Evolutionary conservation across 1,284 basidiomycete genomes (phyloP).

Genomic region (Irpex lacteus): DNA sequence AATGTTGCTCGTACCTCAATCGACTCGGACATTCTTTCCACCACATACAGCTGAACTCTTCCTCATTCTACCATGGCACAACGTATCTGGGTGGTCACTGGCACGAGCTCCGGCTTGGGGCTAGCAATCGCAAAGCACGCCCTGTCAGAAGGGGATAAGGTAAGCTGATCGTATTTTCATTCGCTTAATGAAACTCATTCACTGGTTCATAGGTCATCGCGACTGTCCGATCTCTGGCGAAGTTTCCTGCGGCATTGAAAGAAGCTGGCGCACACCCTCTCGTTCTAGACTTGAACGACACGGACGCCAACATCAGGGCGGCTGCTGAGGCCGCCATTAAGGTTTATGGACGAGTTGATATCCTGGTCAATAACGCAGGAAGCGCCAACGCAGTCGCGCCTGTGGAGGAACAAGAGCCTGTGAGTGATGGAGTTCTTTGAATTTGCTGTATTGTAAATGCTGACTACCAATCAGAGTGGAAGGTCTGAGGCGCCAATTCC

Average conservation of each 20-base stretch:
- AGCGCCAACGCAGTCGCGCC: conserved; percentile 18
- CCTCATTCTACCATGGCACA: neutral
- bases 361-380: conserved; percentile 27
- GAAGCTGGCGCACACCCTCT: conserved; percentile 14
- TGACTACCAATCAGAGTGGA: conserved; percentile 10
- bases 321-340: conserved; percentile 18
- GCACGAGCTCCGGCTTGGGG: conserved; percentile 27
- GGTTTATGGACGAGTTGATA: conserved; percentile 17
- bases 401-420: conserved; percentile 29
- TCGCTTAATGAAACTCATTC: too few relatives aligned
- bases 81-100: conserved; percentile 25
- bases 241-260: conserved; percentile 13
- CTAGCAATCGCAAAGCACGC: conserved; percentile 23
- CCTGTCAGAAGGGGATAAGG: conserved; percentile 26
- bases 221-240: conserved; percentile 21
- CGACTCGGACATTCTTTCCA: too few relatives aligned
- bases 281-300: conserved; percentile 22
- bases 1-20: too few relatives aligned
- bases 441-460: too few relatives aligned
- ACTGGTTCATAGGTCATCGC: conserved; percentile 23
- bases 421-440: conserved; percentile 7
- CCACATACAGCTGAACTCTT: too few relatives aligned
- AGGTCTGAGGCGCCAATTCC: conserved; percentile 26
- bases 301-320: conserved; percentile 21
- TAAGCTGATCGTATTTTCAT: conserved; percentile 1